Conservation (phyloP, 768 basidiomycete genomes). For the Collybiopsis confluens region DNA sequence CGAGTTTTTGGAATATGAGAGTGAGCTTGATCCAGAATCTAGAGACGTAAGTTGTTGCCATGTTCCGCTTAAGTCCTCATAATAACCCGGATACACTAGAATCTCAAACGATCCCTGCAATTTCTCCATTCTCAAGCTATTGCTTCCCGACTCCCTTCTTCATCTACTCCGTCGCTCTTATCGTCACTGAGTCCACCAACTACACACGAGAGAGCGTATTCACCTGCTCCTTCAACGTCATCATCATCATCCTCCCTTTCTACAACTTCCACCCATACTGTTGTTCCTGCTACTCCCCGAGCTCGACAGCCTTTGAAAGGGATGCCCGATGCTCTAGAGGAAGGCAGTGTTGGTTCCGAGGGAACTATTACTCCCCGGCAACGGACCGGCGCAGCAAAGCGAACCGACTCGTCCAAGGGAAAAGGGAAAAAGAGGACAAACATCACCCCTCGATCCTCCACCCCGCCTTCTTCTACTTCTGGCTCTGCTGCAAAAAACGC, state of each 20-base stretch:
- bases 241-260: constrained; percentile 70
- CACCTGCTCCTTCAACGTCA: constrained; percentile 52
- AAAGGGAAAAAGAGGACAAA: background rate
- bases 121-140: constrained; percentile 24
- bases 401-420: background rate
- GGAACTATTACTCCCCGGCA: constrained; percentile 4
- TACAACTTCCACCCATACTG: constrained; percentile 69
- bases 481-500: background rate
- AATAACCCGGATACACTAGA: constrained; percentile 21
- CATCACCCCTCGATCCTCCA: background rate
- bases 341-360: background rate
- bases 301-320: constrained; percentile 20
- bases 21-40: constrained; percentile 46
- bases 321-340: constrained; percentile 5
- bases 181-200: constrained; percentile 27
- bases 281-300: constrained; percentile 49
- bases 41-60: constrained; percentile 45
- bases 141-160: constrained; percentile 1
- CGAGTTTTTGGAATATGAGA: constrained; percentile 73
- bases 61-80: constrained; percentile 9
- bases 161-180: constrained; percentile 5
- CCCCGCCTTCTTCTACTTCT: background rate
- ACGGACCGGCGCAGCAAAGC: background rate
- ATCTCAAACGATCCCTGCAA: constrained; percentile 35
- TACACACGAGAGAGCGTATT: constrained; percentile 23